Percentiles rank a stretch among this genome's conserved stretches.
These are phyloP conservation scores for Dendrothele bispora DNA, from an alignment of 768 basidiomycete genomes.

Conservation along the genomic window DNA sequence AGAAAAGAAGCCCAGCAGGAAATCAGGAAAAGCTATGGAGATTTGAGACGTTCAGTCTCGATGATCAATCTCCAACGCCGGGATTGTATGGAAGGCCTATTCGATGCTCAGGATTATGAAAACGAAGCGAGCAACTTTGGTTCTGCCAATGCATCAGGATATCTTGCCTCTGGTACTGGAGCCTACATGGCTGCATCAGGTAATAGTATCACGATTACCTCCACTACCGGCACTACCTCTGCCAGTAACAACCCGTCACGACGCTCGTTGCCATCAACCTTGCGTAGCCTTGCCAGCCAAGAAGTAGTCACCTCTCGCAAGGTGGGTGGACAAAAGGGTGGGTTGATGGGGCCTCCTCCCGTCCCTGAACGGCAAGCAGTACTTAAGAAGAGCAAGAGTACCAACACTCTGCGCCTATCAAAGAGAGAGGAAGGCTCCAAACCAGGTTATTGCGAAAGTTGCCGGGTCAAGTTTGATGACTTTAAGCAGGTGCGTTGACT, in stretches of 20 bases:
- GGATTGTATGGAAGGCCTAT: conserved; percentile 34
- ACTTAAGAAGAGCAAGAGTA: conserved; percentile 78
- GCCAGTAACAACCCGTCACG: conserved; percentile 42
- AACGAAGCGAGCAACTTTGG: conserved; percentile 41
- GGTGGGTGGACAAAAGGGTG: conserved; percentile 30
- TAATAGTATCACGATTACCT: conserved; percentile 92
- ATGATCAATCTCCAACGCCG: conserved; percentile 74
- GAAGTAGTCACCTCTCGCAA: conserved; percentile 71
- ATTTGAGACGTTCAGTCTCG: conserved; percentile 73
- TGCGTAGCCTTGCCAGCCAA: conserved; percentile 48
- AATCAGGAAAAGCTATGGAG: conserved; percentile 34
- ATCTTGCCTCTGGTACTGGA: conserved; percentile 54
- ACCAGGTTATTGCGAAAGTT: conserved; percentile 98
- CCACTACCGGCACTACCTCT: conserved; percentile 85
- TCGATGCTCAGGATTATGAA: conserved; percentile 45
- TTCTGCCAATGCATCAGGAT: conserved; percentile 71
- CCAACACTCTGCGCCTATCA: conserved; percentile 72
- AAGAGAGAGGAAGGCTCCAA: conserved; percentile 86
- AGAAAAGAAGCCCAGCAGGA: conserved; percentile 35
- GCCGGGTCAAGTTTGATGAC: conserved; percentile 85
- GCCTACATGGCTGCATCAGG: conserved; percentile 90
- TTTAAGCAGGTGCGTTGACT: conserved; percentile 67
- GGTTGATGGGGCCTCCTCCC: conserved; percentile 69
- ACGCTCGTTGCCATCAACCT: conserved; percentile 48
- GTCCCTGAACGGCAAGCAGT: conserved; percentile 52